Percentiles rank a stretch among this genome's conserved stretches.
Evolutionary conservation across 2,329 filamentous ascomycete genomes (phyloP).

Genomic region (Verticillium isaacii): DNA sequence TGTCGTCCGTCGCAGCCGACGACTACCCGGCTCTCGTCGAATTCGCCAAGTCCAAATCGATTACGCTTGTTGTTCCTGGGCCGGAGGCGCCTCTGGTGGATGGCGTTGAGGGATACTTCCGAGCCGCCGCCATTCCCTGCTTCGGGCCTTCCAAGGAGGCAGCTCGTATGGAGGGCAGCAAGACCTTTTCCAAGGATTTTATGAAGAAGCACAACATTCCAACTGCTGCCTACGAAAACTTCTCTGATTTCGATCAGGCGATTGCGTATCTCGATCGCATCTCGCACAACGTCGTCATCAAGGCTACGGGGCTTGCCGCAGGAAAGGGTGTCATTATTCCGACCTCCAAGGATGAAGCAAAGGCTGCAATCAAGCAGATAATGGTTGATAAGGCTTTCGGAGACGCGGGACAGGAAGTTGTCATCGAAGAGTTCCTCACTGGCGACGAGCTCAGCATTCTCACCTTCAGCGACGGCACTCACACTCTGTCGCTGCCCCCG

Average conservation of each 20-base stretch:
- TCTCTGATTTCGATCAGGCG: conserved; percentile 56
- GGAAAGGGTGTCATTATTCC: conserved; percentile 57
- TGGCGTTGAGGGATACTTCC: conserved; percentile 68
- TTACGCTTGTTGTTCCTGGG: conserved; percentile 69
- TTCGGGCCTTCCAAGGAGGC: conserved; percentile 68
- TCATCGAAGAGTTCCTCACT: conserved; percentile 68
- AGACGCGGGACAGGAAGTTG: conserved; percentile 61
- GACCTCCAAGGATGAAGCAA: conserved; percentile 50
- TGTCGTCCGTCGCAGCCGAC: conserved; percentile 38
- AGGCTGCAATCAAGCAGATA: conserved; percentile 59
- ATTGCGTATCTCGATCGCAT: conserved; percentile 56
- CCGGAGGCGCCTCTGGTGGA: conserved; percentile 71
- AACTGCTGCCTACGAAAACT: conserved; percentile 68
- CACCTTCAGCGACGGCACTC: conserved; percentile 63
- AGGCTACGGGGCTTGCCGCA: conserved; percentile 68
- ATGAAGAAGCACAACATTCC: conserved; percentile 71
- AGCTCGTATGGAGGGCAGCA: conserved; percentile 71
- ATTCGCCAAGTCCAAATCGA: conserved; percentile 53
- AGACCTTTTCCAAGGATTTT: conserved; percentile 75
- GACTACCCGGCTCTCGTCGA: conserved; percentile 59
- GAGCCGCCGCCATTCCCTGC: conserved; percentile 50
- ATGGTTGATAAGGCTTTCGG: conserved; percentile 66
- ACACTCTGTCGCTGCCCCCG: conserved; percentile 59
- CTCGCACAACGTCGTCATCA: conserved; percentile 62
- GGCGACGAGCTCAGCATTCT: conserved; percentile 67